phyloP scores from a whole-genome alignment of 331 rosid genomes.

The Phaseolus coccineus region DNA sequence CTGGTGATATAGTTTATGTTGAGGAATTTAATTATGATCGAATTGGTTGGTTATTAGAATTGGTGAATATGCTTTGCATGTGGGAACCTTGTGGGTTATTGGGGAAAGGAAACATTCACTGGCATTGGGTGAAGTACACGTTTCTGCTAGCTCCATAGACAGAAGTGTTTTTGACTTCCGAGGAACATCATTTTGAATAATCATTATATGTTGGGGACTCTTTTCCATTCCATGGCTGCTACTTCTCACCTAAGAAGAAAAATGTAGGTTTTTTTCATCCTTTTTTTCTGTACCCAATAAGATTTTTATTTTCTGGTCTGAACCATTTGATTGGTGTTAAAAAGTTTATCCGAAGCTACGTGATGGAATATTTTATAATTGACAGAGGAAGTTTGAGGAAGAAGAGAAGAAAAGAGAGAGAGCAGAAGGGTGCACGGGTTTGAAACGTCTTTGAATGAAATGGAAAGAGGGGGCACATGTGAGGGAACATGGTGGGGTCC shows the following conservation, averaged over 20 bases:
- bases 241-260: constrained; percentile 41
- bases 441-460: constrained; percentile 42
- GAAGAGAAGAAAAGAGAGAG: constrained; percentile 48
- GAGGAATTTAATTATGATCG: constrained; percentile 6
- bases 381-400: constrained; percentile 29
- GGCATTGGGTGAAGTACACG: constrained; percentile 49
- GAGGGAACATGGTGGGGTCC: constrained; percentile 56
- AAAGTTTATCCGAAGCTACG: not conserved
- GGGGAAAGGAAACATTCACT: constrained; percentile 45
- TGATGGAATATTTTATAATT: not conserved
- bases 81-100: constrained; percentile 42
- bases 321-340: not conserved
- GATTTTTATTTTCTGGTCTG: not conserved
- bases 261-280: not conserved
- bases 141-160: constrained; percentile 41
- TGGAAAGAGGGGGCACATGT: constrained; percentile 47
- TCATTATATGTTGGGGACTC: constrained; percentile 51
- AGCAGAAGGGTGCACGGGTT: constrained; percentile 44
- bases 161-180: constrained; percentile 50
- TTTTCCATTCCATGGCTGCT: constrained; percentile 35
- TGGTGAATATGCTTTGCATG: constrained; percentile 24
- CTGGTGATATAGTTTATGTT: not conserved
- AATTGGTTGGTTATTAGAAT: not conserved
- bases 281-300: constrained; percentile 13
- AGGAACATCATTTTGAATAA: constrained; percentile 49